Percentiles rank a stretch among this genome's conserved stretches.
Evolutionary conservation across 768 basidiomycete genomes (phyloP).

Genomic region (Leccinum ochraceum): DNA sequence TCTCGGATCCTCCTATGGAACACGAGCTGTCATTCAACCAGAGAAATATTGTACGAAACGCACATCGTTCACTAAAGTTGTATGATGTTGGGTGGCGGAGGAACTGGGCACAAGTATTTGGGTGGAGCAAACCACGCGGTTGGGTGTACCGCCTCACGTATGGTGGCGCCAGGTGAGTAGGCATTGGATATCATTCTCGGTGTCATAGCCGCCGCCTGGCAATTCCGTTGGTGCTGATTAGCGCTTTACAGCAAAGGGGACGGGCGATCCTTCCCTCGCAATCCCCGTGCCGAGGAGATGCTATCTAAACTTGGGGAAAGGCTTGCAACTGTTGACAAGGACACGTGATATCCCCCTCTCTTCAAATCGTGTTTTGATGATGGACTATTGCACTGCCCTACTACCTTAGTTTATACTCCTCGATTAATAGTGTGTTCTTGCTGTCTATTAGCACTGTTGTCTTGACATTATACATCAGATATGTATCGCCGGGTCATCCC

Average conservation of each 20-base stretch:
- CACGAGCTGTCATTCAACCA: conserved; percentile 68
- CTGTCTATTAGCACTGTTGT: conserved; percentile 6
- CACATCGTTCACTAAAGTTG: conserved; percentile 57
- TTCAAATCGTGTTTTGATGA: not conserved
- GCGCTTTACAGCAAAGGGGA: conserved; percentile 53
- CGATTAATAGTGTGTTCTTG: conserved; percentile 7
- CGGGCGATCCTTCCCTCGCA: conserved; percentile 67
- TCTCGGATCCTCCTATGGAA: conserved; percentile 73
- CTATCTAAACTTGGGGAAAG: conserved; percentile 64
- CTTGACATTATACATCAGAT: conserved; percentile 5
- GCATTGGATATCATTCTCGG: not conserved
- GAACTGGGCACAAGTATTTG: conserved; percentile 72
- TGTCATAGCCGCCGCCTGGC: not conserved
- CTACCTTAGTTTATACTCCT: conserved; percentile 3
- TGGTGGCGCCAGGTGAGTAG: conserved; percentile 66
- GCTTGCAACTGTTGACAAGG: conserved; percentile 57
- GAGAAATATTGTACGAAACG: conserved; percentile 62
- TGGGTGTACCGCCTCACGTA: conserved; percentile 55
- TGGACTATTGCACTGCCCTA: not conserved
- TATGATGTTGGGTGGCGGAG: conserved; percentile 75
- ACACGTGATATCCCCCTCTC: conserved; percentile 31
- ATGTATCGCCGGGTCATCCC: not conserved
- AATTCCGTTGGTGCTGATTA: conserved; percentile 1
- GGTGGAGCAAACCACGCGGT: conserved; percentile 51
- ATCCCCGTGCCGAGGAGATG: conserved; percentile 65